A percentile compares a stretch with the other conserved stretches of the same genome.
Evolutionary conservation across 495 filamentous ascomycete genomes (phyloP).

Genomic region (Amphirosellinia nigrospora): DNA sequence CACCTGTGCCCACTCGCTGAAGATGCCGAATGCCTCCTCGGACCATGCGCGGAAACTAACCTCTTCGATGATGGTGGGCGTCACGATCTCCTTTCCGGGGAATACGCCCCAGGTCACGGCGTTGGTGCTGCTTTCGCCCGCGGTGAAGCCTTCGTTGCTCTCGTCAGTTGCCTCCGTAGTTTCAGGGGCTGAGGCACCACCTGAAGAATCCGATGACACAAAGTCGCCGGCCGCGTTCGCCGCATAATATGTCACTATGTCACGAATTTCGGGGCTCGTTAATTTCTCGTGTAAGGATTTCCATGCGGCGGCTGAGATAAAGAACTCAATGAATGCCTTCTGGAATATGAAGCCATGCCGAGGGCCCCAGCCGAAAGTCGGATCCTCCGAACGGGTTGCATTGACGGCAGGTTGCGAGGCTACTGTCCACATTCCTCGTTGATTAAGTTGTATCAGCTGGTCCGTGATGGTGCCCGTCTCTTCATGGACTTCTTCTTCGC

Average conservation of each 20-base stretch:
- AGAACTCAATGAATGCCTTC: constrained; percentile 97
- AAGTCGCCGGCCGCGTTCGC: constrained; percentile 75
- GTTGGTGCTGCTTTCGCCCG: constrained; percentile 65
- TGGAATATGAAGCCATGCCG: constrained; percentile 95
- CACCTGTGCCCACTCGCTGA: constrained; percentile 89
- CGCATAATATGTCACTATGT: constrained; percentile 84
- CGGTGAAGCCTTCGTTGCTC: constrained; percentile 24
- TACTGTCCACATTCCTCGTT: constrained; percentile 92
- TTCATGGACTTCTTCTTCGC: constrained; percentile 82
- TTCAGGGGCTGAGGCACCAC: constrained; percentile 33
- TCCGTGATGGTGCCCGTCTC: constrained; percentile 82
- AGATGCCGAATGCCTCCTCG: constrained; percentile 95
- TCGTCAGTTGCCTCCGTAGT: constrained; percentile 15
- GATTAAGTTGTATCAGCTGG: constrained; percentile 75
- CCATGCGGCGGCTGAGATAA: constrained; percentile 77
- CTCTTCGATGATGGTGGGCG: constrained; percentile 96
- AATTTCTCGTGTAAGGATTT: constrained; percentile 66
- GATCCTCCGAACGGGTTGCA: constrained; percentile 73
- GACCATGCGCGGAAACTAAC: constrained; percentile 94
- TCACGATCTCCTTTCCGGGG: constrained; percentile 94
- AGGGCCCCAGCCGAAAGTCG: constrained; percentile 94
- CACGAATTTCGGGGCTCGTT: constrained; percentile 55
- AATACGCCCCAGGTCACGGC: constrained; percentile 98
- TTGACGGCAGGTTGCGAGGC: constrained; percentile 97
- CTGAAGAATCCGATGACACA: constrained; percentile 62